Base-by-base conservation (phyloP, 2,329 filamentous ascomycete genomes). In the Periconia sp. region DNA sequence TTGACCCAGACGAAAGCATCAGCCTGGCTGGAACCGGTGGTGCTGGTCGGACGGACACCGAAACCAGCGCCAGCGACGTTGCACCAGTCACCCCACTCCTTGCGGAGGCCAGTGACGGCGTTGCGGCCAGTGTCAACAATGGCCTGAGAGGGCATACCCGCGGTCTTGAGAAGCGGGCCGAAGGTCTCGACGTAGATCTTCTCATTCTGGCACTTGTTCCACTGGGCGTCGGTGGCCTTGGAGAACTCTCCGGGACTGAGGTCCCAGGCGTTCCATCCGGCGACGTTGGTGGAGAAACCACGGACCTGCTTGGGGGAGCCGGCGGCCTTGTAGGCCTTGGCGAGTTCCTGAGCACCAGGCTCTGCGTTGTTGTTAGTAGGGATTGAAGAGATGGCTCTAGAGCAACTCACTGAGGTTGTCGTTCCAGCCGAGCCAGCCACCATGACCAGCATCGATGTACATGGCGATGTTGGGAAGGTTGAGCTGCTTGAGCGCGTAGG, bases 1-100 rank as follows among this genome's bases (percentile, higher is more conserved):
- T 88, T 88, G 57, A 87, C 73, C 85, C 85, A 88, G 46, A 87
- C 84, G 52, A 87, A 85, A 21, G 84, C 79, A 65, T 88, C 85
- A 16, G 78, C 74, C 17, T 84, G 71, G 2, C 70, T 61, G 46
- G 81, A 75, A 12, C 81, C 82, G 4, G 85, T 88, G 62, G 78
- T 73, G 18, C 79, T 71, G 0, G 80, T 80, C 1, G 84, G 83
- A 9, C 82, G 78, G 12, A 71, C 70, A 52, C 85, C 85, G 54
- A 86, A 87, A 10, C 84, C 84, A 37, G 83, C 81, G 30, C 80
- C 81, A 44, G 75, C 79, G 55, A 86, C 74, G 63, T 86, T 87
- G 74, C 84, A 87, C 84, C 85, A 87, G 68, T 86, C 73, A 29
- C 83, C 83, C 82, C 83, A 85, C 38, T 70, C 70, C 47, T 72